phyloP scores from a whole-genome alignment of 2,329 filamentous ascomycete genomes.

The Pseudogymnoascus destructans region DNA sequence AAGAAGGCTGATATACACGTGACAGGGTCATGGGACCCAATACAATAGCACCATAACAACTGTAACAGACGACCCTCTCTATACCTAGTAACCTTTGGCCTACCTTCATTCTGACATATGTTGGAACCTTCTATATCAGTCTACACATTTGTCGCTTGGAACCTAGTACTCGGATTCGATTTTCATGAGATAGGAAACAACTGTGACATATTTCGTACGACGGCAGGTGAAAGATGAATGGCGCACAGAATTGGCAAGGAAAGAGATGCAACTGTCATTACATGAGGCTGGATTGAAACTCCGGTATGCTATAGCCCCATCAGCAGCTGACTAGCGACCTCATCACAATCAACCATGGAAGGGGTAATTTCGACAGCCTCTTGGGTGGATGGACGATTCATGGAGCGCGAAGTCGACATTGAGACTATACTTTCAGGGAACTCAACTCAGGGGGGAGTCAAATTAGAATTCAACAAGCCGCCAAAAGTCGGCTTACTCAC shows the following conservation, averaged over 20 bases:
- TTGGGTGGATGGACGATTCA: slow-evolving; percentile 4
- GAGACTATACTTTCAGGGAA: slow-evolving; percentile 3
- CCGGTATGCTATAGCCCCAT: neutral
- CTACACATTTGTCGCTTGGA: neutral
- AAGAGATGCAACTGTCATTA: neutral
- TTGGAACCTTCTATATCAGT: neutral
- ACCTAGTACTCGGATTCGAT: neutral
- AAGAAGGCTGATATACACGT: neutral
- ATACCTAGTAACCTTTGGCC: neutral
- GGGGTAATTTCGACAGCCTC: neutral
- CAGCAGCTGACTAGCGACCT: neutral
- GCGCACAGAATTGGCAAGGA: neutral
- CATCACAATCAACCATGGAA: neutral
- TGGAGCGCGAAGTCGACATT: slow-evolving; percentile 5
- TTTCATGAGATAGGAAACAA: neutral
- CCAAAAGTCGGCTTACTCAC: slow-evolving; percentile 62
- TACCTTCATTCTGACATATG: neutral
- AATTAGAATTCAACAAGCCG: slow-evolving; percentile 23
- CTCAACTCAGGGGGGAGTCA: neutral
- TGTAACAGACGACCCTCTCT: neutral
- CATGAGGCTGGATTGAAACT: neutral
- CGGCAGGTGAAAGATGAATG: slow-evolving; percentile 1
- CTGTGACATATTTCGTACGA: neutral
- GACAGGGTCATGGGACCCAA: neutral
- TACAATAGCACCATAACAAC: neutral